A percentile compares a stretch with the other conserved stretches of the same genome.
Conservation (phyloP, 805 yeast species). For the Torulaspora delbrueckii region DNA sequence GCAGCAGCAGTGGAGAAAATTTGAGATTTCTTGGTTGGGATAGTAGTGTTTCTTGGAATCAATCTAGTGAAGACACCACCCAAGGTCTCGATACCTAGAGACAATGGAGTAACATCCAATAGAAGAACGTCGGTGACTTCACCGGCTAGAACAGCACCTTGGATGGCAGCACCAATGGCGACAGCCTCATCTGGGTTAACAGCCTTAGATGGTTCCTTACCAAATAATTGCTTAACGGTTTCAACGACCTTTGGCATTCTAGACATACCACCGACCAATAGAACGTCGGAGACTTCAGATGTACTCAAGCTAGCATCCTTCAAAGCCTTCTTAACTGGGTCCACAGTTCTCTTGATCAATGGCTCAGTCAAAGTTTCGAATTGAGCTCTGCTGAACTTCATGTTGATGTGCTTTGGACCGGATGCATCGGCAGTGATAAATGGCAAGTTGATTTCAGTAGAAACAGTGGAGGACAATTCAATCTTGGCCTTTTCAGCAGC, state of each 20-base stretch:
- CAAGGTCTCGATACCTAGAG: constrained; percentile 93
- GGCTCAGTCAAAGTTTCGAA: constrained; percentile 65
- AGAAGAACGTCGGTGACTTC: constrained; percentile 88
- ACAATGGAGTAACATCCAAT: constrained; percentile 82
- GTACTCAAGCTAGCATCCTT: constrained; percentile 67
- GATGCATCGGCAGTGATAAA: constrained; percentile 80
- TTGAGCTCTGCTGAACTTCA: constrained; percentile 65
- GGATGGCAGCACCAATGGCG: constrained; percentile 96
- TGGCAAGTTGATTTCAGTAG: constrained; percentile 68
- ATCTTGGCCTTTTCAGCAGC: constrained; percentile 81
- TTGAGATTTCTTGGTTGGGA: constrained; percentile 95
- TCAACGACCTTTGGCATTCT: constrained; percentile 80
- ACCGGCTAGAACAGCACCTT: constrained; percentile 94
- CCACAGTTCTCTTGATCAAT: constrained; percentile 64
- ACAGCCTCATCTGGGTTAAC: constrained; percentile 95
- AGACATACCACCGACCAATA: constrained; percentile 85
- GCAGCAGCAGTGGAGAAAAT: constrained; percentile 94
- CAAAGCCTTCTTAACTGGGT: constrained; percentile 72
- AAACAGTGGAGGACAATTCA: constrained; percentile 64
- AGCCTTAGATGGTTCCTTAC: constrained; percentile 79
- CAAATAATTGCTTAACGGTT: constrained; percentile 67
- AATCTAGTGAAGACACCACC: constrained; percentile 95
- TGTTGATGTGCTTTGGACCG: constrained; percentile 62
- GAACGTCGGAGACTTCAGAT: constrained; percentile 68
- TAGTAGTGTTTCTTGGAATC: constrained; percentile 87